Evolutionary conservation across 345 rosid genomes (phyloP).

Genomic region (Acer yangbiense): DNA sequence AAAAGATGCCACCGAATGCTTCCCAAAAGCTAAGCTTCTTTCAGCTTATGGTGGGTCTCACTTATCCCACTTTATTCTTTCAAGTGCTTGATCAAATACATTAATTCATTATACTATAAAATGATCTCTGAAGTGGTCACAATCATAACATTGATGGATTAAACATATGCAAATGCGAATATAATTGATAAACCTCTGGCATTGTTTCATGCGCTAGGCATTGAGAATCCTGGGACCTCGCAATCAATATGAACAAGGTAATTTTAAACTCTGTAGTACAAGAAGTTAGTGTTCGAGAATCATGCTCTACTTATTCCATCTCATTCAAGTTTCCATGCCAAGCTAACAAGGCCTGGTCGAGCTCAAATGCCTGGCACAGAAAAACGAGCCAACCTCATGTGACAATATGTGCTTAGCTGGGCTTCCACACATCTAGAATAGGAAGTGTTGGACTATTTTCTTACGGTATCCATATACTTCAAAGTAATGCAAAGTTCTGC

Average conservation of each 20-base stretch:
- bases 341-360: not conserved
- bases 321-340: not conserved
- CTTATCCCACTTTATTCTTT: slow-evolving; percentile 15
- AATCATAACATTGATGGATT: not conserved
- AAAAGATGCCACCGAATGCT: slow-evolving; percentile 42
- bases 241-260: not conserved
- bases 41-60: slow-evolving; percentile 74
- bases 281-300: not conserved
- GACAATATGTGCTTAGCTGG: not conserved
- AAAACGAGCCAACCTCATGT: not conserved
- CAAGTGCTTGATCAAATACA: not conserved
- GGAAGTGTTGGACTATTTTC: not conserved
- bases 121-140: not conserved
- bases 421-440: not conserved
- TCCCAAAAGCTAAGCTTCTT: slow-evolving; percentile 66
- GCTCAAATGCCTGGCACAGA: not conserved
- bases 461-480: not conserved
- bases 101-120: slow-evolving; percentile 14
- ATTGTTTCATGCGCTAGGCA: not conserved
- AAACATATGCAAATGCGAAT: not conserved
- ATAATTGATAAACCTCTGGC: not conserved
- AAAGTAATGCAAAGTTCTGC: not conserved
- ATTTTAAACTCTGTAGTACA: not conserved
- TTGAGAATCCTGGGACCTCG: not conserved
- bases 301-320: not conserved